phyloP scores from a whole-genome alignment of 345 rosid genomes.

The Triadica sebifera region DNA sequence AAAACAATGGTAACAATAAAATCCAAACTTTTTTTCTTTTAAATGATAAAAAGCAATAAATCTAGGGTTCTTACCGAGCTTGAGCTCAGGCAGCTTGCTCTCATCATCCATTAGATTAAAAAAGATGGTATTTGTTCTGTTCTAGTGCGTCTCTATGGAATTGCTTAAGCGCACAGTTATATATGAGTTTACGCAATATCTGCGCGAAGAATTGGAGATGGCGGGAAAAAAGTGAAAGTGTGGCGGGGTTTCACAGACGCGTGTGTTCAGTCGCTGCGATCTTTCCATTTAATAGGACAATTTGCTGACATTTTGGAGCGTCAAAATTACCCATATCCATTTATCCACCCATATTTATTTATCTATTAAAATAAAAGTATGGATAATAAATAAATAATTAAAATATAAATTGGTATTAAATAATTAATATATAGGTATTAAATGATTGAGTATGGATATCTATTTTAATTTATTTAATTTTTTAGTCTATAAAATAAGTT shows the following conservation, averaged over 20 bases:
- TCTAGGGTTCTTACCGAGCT: constrained; percentile 60
- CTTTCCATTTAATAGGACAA: no score
- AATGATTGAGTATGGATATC: no score
- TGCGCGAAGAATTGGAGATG: constrained; percentile 23
- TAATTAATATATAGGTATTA: no score
- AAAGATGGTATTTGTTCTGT: not conserved
- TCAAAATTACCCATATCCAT: no score
- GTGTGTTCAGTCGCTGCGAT: constrained; percentile 10
- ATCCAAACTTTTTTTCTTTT: no score
- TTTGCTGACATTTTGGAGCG: no score
- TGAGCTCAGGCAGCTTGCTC: constrained; percentile 86
- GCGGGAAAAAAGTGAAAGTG: constrained; percentile 50
- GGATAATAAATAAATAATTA: no score
- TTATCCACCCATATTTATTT: no score
- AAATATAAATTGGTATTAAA: no score
- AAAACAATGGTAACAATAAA: not conserved
- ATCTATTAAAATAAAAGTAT: no score
- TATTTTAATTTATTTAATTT: no score
- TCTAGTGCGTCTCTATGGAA: not conserved
- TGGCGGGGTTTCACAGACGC: constrained; percentile 36
- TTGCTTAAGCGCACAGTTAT: not conserved
- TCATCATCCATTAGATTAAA: constrained; percentile 48
- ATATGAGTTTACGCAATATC: not conserved
- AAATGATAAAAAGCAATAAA: not conserved
- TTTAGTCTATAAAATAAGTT: no score